Evolutionary conservation across 495 filamentous ascomycete genomes (phyloP).

Genomic region (Penicillium simplicissimum): DNA sequence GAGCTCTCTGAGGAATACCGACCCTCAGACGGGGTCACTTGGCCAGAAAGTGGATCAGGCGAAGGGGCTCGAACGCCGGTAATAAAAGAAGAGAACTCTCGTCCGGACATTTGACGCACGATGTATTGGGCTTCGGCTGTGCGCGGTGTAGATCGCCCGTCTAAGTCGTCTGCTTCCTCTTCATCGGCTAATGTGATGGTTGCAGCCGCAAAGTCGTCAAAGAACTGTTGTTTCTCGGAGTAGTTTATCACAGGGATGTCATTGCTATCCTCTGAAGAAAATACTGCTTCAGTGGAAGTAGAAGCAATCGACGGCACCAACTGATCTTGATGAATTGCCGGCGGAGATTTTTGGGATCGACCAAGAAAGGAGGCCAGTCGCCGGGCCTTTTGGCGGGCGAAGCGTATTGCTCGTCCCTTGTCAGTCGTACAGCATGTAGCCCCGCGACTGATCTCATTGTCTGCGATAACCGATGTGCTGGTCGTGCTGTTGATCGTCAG

Average conservation of each 20-base stretch:
- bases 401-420: conserved; percentile 41
- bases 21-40: conserved; percentile 61
- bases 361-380: conserved; percentile 38
- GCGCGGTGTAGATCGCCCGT: conserved; percentile 32
- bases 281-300: conserved; percentile 32
- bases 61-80: conserved; percentile 41
- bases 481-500: conserved; percentile 33
- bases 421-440: conserved; percentile 23
- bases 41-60: conserved; percentile 54
- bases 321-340: conserved; percentile 30
- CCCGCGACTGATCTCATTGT: conserved; percentile 34
- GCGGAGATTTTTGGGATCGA: conserved; percentile 37
- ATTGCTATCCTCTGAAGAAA: conserved; percentile 38
- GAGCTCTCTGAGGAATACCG: conserved; percentile 62
- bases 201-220: conserved; percentile 20
- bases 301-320: conserved; percentile 35
- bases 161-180: conserved; percentile 36
- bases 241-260: conserved; percentile 42
- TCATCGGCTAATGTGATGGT: conserved; percentile 25
- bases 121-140: conserved; percentile 37
- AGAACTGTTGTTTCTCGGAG: conserved; percentile 37
- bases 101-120: conserved; percentile 44
- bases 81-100: conserved; percentile 36
- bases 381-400: conserved; percentile 37
- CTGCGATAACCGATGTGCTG: conserved; percentile 27